These are phyloP conservation scores for Ceratobasidium sp. DNA, from an alignment of 1,284 basidiomycete genomes.

Conservation along the genomic window DNA sequence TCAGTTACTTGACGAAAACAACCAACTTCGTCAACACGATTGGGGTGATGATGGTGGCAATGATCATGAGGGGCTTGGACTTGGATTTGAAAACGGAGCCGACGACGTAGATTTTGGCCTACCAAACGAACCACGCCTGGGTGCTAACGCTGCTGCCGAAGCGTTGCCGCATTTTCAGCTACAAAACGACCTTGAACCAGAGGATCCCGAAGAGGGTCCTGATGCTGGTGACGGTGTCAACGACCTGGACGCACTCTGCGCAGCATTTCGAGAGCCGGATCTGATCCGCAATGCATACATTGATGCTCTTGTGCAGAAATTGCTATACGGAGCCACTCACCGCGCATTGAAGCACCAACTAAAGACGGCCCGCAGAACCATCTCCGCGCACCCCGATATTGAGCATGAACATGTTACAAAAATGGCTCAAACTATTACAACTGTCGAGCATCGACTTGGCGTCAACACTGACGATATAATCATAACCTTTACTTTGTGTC, in stretches of 20 bases:
- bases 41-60: too few relatives aligned
- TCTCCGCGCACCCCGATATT: not conserved
- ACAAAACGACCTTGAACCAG: too few relatives aligned
- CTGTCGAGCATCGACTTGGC: slow-evolving; percentile 14
- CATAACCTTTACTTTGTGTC: slow-evolving; percentile 14
- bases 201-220: not conserved
- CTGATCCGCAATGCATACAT: slow-evolving; percentile 21
- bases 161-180: too few relatives aligned
- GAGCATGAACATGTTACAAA: not conserved
- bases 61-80: too few relatives aligned
- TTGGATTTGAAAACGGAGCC: too few relatives aligned
- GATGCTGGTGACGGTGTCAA: too few relatives aligned
- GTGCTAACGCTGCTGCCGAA: too few relatives aligned
- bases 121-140: not conserved
- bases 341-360: slow-evolving; percentile 27
- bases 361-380: not conserved
- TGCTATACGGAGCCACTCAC: not conserved
- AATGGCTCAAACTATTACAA: slow-evolving; percentile 33
- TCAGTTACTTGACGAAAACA: slow-evolving; percentile 2
- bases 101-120: slow-evolving; percentile 25
- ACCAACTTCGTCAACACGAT: too few relatives aligned
- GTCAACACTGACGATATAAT: slow-evolving; percentile 2
- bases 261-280: slow-evolving; percentile 7
- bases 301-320: slow-evolving; percentile 28
- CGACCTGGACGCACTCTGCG: too few relatives aligned